Percentiles rank a stretch among this genome's conserved stretches.
phyloP scores from a whole-genome alignment of 2,329 filamentous ascomycete genomes.

The Diplodia corticola region DNA sequence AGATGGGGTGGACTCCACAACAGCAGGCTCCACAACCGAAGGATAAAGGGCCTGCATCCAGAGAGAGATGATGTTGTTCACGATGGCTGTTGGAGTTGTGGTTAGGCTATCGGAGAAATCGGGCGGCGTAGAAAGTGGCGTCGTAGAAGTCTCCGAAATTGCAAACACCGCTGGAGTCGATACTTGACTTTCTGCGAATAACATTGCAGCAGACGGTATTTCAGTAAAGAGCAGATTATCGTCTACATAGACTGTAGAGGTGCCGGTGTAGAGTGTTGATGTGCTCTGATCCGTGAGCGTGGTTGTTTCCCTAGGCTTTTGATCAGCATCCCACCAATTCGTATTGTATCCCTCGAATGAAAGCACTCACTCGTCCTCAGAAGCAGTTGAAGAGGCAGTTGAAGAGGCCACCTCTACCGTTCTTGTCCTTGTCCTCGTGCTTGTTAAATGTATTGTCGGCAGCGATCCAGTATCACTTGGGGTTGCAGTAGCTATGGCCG shows the following conservation, averaged over 20 bases:
- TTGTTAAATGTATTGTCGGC: constrained; percentile 2
- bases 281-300: neutral
- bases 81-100: neutral
- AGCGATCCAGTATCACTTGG: neutral
- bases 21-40: neutral
- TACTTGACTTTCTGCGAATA: neutral
- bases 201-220: too few relatives aligned
- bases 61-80: neutral
- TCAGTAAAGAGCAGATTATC: neutral
- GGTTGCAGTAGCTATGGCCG: neutral
- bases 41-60: neutral
- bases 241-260: neutral
- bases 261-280: constrained; percentile 8
- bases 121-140: neutral
- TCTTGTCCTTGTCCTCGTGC: constrained; percentile 16
- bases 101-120: neutral
- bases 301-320: neutral
- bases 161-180: neutral
- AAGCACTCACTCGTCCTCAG: neutral
- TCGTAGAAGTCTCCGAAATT: neutral
- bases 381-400: too few relatives aligned
- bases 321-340: neutral
- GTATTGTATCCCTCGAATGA: neutral
- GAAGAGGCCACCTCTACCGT: constrained; percentile 3
- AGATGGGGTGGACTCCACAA: neutral